Percentiles rank a stretch among this genome's conserved stretches.
Evolutionary conservation across 345 rosid genomes (phyloP).

Genomic region (Acer yangbiense): DNA sequence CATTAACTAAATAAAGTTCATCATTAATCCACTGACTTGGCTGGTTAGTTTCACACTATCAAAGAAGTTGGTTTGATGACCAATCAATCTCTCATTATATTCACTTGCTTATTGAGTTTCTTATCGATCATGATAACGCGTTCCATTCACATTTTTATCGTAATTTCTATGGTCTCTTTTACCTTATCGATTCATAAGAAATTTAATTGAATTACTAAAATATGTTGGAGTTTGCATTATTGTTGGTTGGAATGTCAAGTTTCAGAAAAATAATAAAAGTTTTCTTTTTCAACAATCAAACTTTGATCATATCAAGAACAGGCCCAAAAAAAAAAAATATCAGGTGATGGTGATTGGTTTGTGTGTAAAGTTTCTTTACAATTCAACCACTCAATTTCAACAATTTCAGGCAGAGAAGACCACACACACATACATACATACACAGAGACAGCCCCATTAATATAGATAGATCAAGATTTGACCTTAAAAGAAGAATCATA

Average conservation of each 20-base stretch:
- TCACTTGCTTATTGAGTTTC: neutral
- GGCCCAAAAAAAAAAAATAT: neutral
- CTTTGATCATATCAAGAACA: neutral
- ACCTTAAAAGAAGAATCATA: conserved; percentile 18
- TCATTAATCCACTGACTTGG: neutral
- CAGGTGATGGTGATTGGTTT: conserved; percentile 6
- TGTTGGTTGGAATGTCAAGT: conserved; percentile 6
- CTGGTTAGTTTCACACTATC: neutral
- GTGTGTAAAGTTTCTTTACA: neutral
- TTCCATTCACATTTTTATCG: no score
- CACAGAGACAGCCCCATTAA: conserved; percentile 19
- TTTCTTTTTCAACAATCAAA: neutral
- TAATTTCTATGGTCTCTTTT: no score
- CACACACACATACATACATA: neutral
- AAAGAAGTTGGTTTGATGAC: neutral
- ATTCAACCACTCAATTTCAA: neutral
- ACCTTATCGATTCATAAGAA: no score
- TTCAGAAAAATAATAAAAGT: no score
- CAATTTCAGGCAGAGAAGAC: neutral
- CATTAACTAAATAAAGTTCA: neutral
- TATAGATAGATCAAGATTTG: conserved; percentile 19
- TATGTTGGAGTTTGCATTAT: neutral
- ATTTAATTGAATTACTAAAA: no score
- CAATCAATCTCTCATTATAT: no score
- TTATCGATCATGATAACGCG: no score